Evolutionary conservation across 2,329 filamentous ascomycete genomes (phyloP).

Genomic region (Fusarium sp.): DNA sequence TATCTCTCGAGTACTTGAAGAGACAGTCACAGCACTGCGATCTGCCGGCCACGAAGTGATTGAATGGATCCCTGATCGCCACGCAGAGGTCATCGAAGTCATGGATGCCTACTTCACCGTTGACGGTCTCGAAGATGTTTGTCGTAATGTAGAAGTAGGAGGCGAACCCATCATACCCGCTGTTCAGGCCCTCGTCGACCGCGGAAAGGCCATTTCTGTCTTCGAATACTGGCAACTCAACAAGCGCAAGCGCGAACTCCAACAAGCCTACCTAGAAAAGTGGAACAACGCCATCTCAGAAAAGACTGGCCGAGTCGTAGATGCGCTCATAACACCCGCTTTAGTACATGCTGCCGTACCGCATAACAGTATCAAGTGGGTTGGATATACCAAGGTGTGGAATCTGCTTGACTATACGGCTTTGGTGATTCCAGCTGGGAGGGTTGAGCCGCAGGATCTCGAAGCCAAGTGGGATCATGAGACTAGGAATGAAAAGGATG

Average conservation of each 20-base stretch:
- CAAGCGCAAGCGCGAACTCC: constrained; percentile 60
- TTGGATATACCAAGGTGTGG: constrained; percentile 56
- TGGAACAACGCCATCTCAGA: constrained; percentile 62
- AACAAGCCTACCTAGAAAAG: constrained; percentile 63
- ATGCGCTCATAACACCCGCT: constrained; percentile 67
- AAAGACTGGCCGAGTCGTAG: constrained; percentile 58
- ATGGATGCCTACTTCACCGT: constrained; percentile 72
- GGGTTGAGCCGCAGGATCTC: constrained; percentile 1
- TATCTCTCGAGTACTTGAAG: constrained; percentile 57
- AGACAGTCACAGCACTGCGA: constrained; percentile 52
- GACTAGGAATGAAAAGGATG: constrained; percentile 13
- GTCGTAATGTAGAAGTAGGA: constrained; percentile 61
- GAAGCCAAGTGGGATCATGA: neutral
- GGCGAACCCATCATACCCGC: constrained; percentile 71
- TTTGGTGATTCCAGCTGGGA: constrained; percentile 41
- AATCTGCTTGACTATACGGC: constrained; percentile 47
- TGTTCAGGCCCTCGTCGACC: constrained; percentile 66
- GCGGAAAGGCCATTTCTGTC: constrained; percentile 65
- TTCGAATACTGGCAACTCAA: constrained; percentile 77
- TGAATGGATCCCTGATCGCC: constrained; percentile 62
- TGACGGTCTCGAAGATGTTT: constrained; percentile 73
- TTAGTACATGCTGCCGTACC: constrained; percentile 70
- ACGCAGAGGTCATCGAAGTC: constrained; percentile 65
- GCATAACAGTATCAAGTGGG: constrained; percentile 55
- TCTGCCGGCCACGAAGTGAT: constrained; percentile 65